phyloP scores from a whole-genome alignment of 2,329 filamentous ascomycete species.

The Scolecobasidium constrictum region DNA sequence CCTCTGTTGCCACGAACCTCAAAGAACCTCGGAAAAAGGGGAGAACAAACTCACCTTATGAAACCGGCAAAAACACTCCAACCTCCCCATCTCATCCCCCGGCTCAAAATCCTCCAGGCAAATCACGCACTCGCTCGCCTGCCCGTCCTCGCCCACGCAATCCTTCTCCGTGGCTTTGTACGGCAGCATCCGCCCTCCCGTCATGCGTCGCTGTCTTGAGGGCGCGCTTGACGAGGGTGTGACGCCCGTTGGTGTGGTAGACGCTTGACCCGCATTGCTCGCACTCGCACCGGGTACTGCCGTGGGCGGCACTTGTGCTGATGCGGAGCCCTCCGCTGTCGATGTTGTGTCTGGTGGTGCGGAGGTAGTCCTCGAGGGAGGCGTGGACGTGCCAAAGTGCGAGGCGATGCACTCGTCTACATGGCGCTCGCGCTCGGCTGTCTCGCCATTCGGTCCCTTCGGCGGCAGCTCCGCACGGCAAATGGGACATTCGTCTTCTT shows the following conservation, averaged over 20 bases:
- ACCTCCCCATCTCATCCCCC: constrained; percentile 46
- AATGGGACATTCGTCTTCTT: constrained; percentile 72
- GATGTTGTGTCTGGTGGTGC: neutral
- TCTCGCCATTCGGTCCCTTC: constrained; percentile 24
- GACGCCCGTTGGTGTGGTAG: neutral
- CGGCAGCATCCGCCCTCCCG: constrained; percentile 31
- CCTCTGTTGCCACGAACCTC: no score
- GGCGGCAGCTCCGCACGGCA: constrained; percentile 63
- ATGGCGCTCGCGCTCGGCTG: constrained; percentile 31
- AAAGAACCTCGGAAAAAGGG: constrained; percentile 5
- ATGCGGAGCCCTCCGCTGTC: neutral
- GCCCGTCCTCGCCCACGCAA: constrained; percentile 42
- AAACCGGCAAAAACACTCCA: constrained; percentile 56
- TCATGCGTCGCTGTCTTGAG: constrained; percentile 12
- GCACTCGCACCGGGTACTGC: neutral
- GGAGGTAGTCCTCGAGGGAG: neutral
- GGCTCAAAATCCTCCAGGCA: constrained; percentile 55
- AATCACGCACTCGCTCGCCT: constrained; percentile 48
- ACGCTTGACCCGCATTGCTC: neutral
- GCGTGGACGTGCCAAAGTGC: constrained; percentile 7
- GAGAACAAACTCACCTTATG: constrained; percentile 34
- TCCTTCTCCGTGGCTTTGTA: constrained; percentile 55
- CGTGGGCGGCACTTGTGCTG: neutral
- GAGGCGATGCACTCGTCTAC: constrained; percentile 30
- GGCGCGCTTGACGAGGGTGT: neutral